Conservation (phyloP, 2,329 filamentous ascomycete genomes). For the Aspergillus sclerotialis region DNA sequence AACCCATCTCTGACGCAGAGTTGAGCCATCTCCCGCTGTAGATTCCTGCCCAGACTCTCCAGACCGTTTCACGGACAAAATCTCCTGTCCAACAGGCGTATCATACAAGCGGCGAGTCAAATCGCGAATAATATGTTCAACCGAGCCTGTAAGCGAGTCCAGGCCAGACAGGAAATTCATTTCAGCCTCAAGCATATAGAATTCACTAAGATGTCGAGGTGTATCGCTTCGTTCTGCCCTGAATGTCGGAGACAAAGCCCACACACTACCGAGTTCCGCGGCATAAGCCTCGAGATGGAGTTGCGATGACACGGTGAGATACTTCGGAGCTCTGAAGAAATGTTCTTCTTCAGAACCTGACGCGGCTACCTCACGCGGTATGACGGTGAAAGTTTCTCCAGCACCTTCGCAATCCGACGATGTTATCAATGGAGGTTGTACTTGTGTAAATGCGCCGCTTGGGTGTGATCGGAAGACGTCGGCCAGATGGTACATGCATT, state of each 20-base stretch:
- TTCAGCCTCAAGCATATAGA: conserved; percentile 97
- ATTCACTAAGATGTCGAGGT: conserved; percentile 87
- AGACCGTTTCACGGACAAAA: conserved; percentile 42
- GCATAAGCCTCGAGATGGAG: conserved; percentile 89
- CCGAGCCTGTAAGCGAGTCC: conserved; percentile 65
- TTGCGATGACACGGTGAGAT: conserved; percentile 90
- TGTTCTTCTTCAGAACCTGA: conserved; percentile 35
- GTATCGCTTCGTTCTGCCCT: conserved; percentile 91
- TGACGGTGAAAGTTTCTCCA: conserved; percentile 80
- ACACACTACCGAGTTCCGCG: conserved; percentile 82
- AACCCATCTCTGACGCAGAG: conserved; percentile 64
- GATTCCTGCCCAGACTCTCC: conserved; percentile 36
- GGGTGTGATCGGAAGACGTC: conserved; percentile 63
- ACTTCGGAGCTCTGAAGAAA: conserved; percentile 86
- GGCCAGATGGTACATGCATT: conserved; percentile 65
- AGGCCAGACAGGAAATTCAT: conserved; percentile 69
- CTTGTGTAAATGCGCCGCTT: conserved; percentile 56
- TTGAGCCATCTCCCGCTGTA: conserved; percentile 26
- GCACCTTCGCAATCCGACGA: conserved; percentile 97
- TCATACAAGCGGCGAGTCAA: conserved; percentile 45
- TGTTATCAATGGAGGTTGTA: conserved; percentile 88
- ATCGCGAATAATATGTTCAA: conserved; percentile 67
- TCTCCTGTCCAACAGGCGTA: conserved; percentile 48
- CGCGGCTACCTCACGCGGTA: conserved; percentile 34
- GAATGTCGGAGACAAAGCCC: conserved; percentile 90